Evolutionary conservation across 192 early-diverging fungal species (phyloP).

Genomic region (Rhizophagus prolifer): DNA sequence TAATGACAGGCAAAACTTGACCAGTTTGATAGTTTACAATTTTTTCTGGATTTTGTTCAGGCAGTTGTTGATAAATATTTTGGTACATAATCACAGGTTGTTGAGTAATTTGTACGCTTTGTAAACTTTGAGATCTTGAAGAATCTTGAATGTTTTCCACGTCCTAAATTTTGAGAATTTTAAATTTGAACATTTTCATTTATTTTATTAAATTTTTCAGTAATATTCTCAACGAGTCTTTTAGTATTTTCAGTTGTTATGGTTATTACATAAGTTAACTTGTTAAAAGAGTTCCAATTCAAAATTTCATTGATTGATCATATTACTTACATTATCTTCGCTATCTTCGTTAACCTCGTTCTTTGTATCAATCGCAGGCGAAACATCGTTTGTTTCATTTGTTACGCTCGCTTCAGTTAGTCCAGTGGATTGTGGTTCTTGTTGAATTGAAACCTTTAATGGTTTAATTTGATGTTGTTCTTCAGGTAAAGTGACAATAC

Average conservation of each 20-base stretch:
- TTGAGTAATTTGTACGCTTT: neutral
- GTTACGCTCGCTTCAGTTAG: neutral
- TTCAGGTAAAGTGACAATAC: neutral
- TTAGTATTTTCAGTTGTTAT: too few species aligned
- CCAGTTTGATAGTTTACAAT: neutral
- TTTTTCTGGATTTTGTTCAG: neutral
- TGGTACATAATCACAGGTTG: neutral
- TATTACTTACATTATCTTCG: neutral
- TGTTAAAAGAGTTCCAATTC: neutral
- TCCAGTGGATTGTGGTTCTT: neutral
- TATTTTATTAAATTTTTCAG: neutral
- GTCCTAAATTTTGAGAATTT: neutral
- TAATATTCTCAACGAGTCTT: too few species aligned
- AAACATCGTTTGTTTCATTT: neutral
- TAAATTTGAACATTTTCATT: neutral
- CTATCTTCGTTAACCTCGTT: neutral
- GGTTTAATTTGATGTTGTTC: neutral
- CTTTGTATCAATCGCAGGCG: neutral
- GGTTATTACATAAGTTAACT: neutral
- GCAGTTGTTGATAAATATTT: neutral
- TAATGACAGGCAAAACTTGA: neutral
- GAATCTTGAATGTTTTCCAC: neutral
- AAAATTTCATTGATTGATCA: neutral
- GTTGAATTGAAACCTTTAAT: neutral
- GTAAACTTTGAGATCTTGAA: neutral